Evolutionary conservation across 73 alveolate species (phyloP), one percentile per base, ranked within the genome.

Genomic region (Paramecium biaurelia): DNA sequence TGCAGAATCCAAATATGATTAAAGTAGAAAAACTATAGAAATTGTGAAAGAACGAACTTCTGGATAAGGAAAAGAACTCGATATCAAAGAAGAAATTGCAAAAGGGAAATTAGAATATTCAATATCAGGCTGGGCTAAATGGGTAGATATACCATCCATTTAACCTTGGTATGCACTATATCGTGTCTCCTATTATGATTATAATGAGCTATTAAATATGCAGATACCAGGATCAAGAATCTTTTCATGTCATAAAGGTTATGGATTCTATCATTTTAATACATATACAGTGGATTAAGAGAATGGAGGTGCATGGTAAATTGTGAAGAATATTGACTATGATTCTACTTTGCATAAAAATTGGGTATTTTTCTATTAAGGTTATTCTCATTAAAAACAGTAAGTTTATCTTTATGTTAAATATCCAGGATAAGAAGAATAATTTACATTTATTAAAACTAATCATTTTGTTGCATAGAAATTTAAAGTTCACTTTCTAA

Each of bases 51-150:
- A 45, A 42, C 18, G 41, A 76, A 32, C 21, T 24, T 32, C 70
- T 41, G 42, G 74, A 7, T 14, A 26, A 38, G 43, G 90, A 3
- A 79, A 15, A 43, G 90, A 42, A 42, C 20, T 41, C 15, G 67
- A 38, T 14, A 35, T 23, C 15, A 38, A 76, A 42, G 67, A 42
- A 18, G 70, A 23, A 20, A 47, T 49, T 53, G 68, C 68, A 5
- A 5, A 79, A 23, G 90, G 90, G 4, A 79, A 79, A 23, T 9
- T 7, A 12, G 90, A 79, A 7, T 79, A 79, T 45, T 14, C 90
- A 4, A 47, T 79, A 0, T 79, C 90, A 1, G 90, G 90, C 7
- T 79, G 90, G 90, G 90, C 90, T 41, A 79, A 43, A 79, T 79
- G 70, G 76, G 23, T 43, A 12, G 90, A 79, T 43, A 32, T 38